These are phyloP conservation scores for Trametes cinnabarina DNA, from an alignment of 768 basidiomycete species.

Conservation along the genomic window DNA sequence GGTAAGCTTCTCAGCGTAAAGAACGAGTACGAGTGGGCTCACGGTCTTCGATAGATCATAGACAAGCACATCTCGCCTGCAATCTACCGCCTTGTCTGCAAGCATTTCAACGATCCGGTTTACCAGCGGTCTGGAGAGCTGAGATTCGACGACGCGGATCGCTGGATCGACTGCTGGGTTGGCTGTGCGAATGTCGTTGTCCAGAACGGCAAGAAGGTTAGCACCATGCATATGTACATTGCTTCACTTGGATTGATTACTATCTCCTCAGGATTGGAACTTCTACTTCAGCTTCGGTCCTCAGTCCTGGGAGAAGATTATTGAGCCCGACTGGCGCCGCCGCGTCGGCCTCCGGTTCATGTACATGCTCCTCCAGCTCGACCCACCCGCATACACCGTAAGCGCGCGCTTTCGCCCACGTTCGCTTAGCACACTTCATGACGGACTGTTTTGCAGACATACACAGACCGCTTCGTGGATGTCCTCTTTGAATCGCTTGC, in stretches of 20 bases:
- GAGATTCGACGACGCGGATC: conserved; percentile 41
- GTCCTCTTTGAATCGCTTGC: conserved; percentile 54
- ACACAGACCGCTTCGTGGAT: conserved; percentile 50
- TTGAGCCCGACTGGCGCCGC: conserved; percentile 48
- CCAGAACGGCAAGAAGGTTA: conserved; percentile 46
- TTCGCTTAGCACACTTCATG: too few species aligned
- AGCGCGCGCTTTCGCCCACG: too few species aligned
- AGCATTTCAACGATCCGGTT: conserved; percentile 41
- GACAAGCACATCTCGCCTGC: conserved; percentile 48
- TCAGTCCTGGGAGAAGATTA: conserved; percentile 56
- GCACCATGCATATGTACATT: conserved; percentile 10
- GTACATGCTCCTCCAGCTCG: conserved; percentile 51
- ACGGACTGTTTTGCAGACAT: conserved; percentile 41
- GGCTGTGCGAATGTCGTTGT: conserved; percentile 64
- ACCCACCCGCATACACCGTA: conserved; percentile 61
- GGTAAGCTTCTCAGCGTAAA: conserved; percentile 35
- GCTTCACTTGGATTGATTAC: too few species aligned
- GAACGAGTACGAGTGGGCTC: background rate
- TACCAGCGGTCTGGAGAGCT: conserved; percentile 20
- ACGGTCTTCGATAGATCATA: conserved; percentile 44
- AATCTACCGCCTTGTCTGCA: conserved; percentile 54
- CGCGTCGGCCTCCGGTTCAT: conserved; percentile 65
- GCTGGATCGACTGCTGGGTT: conserved; percentile 72
- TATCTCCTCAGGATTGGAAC: conserved; percentile 65
- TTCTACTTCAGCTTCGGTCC: conserved; percentile 51